Evolutionary conservation across 208 protist genomes (phyloP), one percentile per base, ranked within the genome.

Genomic region (Blechomonas ayalai): DNA sequence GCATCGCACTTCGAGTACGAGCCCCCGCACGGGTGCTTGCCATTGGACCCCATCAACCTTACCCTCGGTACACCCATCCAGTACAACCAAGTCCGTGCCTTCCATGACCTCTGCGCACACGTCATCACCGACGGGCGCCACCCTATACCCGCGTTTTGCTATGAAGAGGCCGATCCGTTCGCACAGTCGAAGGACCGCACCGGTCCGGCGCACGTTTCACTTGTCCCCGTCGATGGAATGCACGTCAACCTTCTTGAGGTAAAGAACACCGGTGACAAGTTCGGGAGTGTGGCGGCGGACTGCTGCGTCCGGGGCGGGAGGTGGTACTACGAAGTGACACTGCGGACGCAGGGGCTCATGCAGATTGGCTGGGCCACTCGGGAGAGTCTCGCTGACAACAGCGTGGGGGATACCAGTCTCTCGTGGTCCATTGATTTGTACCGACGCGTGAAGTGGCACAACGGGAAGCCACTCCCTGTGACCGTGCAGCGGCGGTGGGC

Each of bases 271-370:
- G 81, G 78, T 7, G 40, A 68, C 6, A 40, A 48, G 20, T 94
- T 94, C 63, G 47, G 71, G 36, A 94, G 81, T 7, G 72, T 90
- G 27, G 45, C 42, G 27, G 82, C 81, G 26, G 75, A 96, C 52
- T 90, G 82, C 63, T 65, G 52, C 7, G 89, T 94, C 25, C 44
- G 58, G 9, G 80, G 74, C 25, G 85, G 82, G 28, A 55, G 52
- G 25, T 96, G 89, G 89, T 96, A 94, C 60, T 96, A 88, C 58
- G 89, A 96, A 62, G 79, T 94, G 40, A 86, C 75, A 15, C 56
- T 96, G 40, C 69, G 65, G 24, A 82, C 82, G 16, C 89, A 96
- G 42, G 89, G 89, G 13, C 69, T 96, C 24, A 89, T 94, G 77
- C 89, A 96, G 59, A 78, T 96, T 43, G 89, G 89, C 29, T 96